Base-by-base conservation (phyloP, 192 early-diverging fungal genomes). In the Coemansia sp. region DNA sequence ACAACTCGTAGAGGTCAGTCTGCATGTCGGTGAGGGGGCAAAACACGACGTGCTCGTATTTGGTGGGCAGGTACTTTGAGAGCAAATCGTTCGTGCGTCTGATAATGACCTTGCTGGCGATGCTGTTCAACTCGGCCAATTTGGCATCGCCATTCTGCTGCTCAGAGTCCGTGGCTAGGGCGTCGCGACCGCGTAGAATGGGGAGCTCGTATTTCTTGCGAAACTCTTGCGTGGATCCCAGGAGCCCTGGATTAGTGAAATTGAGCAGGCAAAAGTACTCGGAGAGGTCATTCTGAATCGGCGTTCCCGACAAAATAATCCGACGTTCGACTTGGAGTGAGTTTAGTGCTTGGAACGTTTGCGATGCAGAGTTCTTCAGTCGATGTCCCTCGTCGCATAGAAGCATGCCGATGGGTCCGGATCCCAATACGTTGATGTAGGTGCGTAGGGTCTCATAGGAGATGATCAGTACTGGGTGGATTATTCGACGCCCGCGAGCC, bases 21-120 rank as follows among this genome's bases (percentile, higher is more conserved):
- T 99, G 97, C 23, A 92, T 69, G 5, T 83, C 77, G 9, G 89
- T 86, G 18, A 96, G 79, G 59, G 87, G 86, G 70, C 94, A 95
- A 77, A 99, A 99, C 25, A 99, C 97, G 8, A 99, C 95, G 71
- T 99, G 92, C 65, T 99, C 97, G 84, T 92, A 98, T 72, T 99
- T 99, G 23, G 88, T 86, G 1, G 97, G 96, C 47, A 99, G 76
- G 75, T 98, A 99, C 87, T 98, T 99, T 25, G 94, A 92, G 41
- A 99, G 76, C 61, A 99, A 82, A 57, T 97, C 95, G 53, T 97
- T 95, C 6, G 95, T 99, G 39, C 97, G 85, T 11, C 97, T 89
- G 76, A 99, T 98, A 56, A 97, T 99, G 64, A 99, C 96, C 64
- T 92, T 91, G 75, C 91, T 94, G 14, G 94, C 95, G 52, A 96